A percentile compares a stretch with the other conserved stretches of the same genome.
phyloP scores from a whole-genome alignment of 2,329 filamentous ascomycete species.

The Microdochium bolleyi region DNA sequence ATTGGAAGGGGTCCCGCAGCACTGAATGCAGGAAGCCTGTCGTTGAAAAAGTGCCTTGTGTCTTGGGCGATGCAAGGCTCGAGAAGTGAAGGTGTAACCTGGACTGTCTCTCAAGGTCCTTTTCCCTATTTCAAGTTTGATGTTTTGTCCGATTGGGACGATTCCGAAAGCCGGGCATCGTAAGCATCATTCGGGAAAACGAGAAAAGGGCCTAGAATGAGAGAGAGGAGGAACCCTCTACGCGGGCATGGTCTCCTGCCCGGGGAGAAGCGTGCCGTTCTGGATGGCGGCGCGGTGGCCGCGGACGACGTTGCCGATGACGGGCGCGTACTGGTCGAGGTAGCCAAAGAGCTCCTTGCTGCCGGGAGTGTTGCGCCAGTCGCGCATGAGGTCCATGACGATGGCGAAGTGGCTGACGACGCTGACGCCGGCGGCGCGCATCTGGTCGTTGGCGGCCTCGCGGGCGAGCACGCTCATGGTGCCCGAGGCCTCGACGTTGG shows the following conservation, averaged over 20 bases:
- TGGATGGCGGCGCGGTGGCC: slow-evolving; percentile 51
- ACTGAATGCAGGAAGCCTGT: too few relatives aligned
- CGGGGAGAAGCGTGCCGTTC: slow-evolving; percentile 50
- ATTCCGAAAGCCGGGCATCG: too few relatives aligned
- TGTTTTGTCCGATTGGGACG: too few relatives aligned
- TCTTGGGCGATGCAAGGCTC: too few relatives aligned
- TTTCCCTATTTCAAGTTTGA: too few relatives aligned
- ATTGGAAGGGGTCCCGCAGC: too few relatives aligned
- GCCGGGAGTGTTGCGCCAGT: slow-evolving; percentile 53
- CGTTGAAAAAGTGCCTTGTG: too few relatives aligned
- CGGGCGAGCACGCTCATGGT: slow-evolving; percentile 55
- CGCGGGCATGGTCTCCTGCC: slow-evolving; percentile 30
- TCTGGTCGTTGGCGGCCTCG: slow-evolving; percentile 57
- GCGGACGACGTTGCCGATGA: slow-evolving; percentile 56
- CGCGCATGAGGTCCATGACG: slow-evolving; percentile 61
- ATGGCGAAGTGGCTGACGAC: slow-evolving; percentile 55
- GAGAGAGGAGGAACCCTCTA: neutral
- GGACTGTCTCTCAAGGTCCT: too few relatives aligned
- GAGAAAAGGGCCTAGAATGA: too few relatives aligned
- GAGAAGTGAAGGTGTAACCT: too few relatives aligned
- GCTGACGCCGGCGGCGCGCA: slow-evolving; percentile 60
- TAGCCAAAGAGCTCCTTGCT: slow-evolving; percentile 51
- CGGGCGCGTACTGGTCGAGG: slow-evolving; percentile 56
- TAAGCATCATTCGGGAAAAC: too few relatives aligned
- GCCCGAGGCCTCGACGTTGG: slow-evolving; percentile 63